phyloP scores from a whole-genome alignment of 495 filamentous ascomycete genomes.

The Penicillium egyptiacum region DNA sequence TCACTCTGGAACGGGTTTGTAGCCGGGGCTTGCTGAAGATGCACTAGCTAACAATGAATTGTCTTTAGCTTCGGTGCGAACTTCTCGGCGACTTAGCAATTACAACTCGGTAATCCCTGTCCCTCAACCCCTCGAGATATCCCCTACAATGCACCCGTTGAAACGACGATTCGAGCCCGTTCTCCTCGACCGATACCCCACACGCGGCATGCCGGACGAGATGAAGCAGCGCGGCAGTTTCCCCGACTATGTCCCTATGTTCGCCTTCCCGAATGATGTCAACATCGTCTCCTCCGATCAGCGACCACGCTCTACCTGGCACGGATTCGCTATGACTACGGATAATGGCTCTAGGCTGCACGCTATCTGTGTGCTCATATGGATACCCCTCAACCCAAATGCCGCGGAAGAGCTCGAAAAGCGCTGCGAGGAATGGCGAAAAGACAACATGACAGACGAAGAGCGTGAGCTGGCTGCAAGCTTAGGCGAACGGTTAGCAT shows the following conservation, averaged over 20 bases:
- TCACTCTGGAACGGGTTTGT: neutral
- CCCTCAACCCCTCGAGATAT: slow-evolving; percentile 83
- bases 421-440: slow-evolving; percentile 90
- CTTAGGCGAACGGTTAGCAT: slow-evolving; percentile 85
- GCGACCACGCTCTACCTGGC: slow-evolving; percentile 90
- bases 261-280: slow-evolving; percentile 97
- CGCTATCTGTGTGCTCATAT: slow-evolving; percentile 87
- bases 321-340: slow-evolving; percentile 97
- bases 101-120: slow-evolving; percentile 97
- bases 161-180: slow-evolving; percentile 94
- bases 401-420: slow-evolving; percentile 87
- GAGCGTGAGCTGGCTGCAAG: slow-evolving; percentile 92
- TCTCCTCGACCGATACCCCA: slow-evolving; percentile 88
- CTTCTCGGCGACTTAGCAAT: slow-evolving; percentile 85
- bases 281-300: slow-evolving; percentile 95
- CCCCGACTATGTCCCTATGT: slow-evolving; percentile 98
- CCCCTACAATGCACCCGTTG: slow-evolving; percentile 93
- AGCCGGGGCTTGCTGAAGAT: neutral
- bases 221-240: slow-evolving; percentile 78
- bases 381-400: slow-evolving; percentile 80
- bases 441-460: slow-evolving; percentile 92
- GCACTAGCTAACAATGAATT: slow-evolving; percentile 3
- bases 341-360: slow-evolving; percentile 89
- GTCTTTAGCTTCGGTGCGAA: slow-evolving; percentile 76
- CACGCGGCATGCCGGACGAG: slow-evolving; percentile 79